These are phyloP conservation scores for Mrakia frigida DNA, from an alignment of 768 basidiomycete species.

Conservation along the genomic window DNA sequence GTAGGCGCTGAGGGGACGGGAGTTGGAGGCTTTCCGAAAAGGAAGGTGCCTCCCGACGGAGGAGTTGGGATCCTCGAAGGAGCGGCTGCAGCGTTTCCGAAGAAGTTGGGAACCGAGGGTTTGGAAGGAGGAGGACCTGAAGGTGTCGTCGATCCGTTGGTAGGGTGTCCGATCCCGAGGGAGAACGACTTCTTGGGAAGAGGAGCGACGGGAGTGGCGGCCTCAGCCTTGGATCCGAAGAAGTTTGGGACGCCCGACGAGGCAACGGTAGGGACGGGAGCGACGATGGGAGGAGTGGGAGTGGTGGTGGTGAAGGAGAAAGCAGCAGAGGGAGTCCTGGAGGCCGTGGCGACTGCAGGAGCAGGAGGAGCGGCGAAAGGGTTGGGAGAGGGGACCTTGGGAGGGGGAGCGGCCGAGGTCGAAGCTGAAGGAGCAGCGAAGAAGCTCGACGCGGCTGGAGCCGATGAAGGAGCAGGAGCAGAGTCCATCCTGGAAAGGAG, in stretches of 20 bases:
- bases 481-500: constrained; percentile 2
- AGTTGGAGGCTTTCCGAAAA: constrained; percentile 12
- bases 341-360: background rate
- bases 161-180: constrained; percentile 5
- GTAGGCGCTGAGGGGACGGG: background rate
- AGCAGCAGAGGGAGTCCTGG: background rate
- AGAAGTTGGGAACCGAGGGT: constrained; percentile 17
- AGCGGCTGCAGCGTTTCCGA: background rate
- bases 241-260: constrained; percentile 19
- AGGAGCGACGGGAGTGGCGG: constrained; percentile 3
- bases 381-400: background rate
- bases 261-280: background rate
- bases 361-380: constrained; percentile 16
- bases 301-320: constrained; percentile 4
- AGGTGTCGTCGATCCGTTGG: constrained; percentile 16
- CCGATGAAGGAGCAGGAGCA: background rate
- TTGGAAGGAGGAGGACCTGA: constrained; percentile 9
- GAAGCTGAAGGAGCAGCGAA: constrained; percentile 1
- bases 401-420: background rate
- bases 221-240: constrained; percentile 21
- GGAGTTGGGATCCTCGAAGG: constrained; percentile 3
- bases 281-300: background rate
- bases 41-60: constrained; percentile 9
- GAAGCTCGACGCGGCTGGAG: background rate
- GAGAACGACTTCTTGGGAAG: constrained; percentile 15